Conservation (phyloP, 208 protist species). For the Trypanosoma mega region DNA sequence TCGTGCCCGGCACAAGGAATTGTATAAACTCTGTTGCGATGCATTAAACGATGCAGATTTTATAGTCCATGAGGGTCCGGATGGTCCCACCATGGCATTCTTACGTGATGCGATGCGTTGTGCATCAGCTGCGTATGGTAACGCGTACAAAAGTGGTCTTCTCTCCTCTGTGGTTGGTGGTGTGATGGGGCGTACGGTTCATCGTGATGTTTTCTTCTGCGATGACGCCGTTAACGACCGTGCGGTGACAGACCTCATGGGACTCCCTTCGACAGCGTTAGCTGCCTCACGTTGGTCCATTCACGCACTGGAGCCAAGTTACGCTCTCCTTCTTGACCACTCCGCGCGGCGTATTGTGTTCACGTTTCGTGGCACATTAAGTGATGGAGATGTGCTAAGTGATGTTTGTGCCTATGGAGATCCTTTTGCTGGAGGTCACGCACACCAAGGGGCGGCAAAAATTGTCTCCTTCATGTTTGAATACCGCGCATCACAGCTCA, state of each 20-base stretch:
- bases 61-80: neutral
- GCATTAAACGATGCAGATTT: conserved; percentile 2
- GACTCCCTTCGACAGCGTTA: conserved; percentile 39
- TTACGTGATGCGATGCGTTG: conserved; percentile 55
- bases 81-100: conserved; percentile 31
- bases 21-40: conserved; percentile 9
- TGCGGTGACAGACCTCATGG: conserved; percentile 48
- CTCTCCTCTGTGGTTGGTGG: conserved; percentile 36
- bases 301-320: conserved; percentile 46
- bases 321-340: conserved; percentile 51
- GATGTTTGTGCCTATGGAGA: conserved; percentile 49
- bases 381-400: conserved; percentile 54
- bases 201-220: neutral
- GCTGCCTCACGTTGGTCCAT: conserved; percentile 47
- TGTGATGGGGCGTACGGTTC: conserved; percentile 7
- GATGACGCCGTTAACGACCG: conserved; percentile 36
- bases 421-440: conserved; percentile 51
- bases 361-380: conserved; percentile 61
- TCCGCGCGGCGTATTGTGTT: conserved; percentile 45
- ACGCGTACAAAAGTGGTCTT: conserved; percentile 42
- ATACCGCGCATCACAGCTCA: conserved; percentile 27
- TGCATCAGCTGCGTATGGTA: conserved; percentile 63
- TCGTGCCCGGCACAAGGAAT: conserved; percentile 2
- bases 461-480: conserved; percentile 51
- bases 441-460: conserved; percentile 47